Conservation (phyloP, 129 eudicot species). For the Flaveria sonorensis region DNA sequence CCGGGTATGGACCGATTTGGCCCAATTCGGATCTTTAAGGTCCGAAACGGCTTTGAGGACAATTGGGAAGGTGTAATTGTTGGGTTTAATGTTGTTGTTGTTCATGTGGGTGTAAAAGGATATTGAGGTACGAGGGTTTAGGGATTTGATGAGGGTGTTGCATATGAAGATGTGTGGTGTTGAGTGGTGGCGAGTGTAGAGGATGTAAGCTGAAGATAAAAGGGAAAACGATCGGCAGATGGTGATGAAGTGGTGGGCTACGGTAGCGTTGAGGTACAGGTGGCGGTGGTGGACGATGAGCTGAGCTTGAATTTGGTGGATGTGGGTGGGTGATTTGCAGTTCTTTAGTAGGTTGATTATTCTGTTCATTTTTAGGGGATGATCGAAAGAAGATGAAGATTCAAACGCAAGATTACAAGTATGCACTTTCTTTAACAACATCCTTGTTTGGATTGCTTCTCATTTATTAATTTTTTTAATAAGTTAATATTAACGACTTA, state of each 20-base stretch:
- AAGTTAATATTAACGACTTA: too few relatives aligned
- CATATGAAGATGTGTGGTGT: conserved; percentile 49
- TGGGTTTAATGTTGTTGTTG: conserved; percentile 25
- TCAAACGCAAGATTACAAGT: too few relatives aligned
- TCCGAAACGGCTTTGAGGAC: conserved; percentile 55
- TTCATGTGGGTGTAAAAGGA: conserved; percentile 17
- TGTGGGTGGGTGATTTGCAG: conserved; percentile 48
- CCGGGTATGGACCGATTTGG: conserved; percentile 46
- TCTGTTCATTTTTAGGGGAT: conserved; percentile 9
- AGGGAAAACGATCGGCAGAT: conserved; percentile 48
- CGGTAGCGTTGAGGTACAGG: conserved; percentile 47
- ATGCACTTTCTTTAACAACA: too few relatives aligned
- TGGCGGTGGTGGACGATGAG: conserved; percentile 46
- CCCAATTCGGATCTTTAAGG: conserved; percentile 35
- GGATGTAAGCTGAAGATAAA: conserved; percentile 43
- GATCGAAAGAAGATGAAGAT: background rate
- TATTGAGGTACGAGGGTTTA: conserved; percentile 39
- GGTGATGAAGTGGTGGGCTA: conserved; percentile 52
- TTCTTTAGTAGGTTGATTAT: conserved; percentile 30
- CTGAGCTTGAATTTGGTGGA: conserved; percentile 68
- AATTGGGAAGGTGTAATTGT: conserved; percentile 69
- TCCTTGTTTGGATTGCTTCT: too few relatives aligned
- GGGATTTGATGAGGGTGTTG: conserved; percentile 47
- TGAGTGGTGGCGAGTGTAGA: conserved; percentile 37
- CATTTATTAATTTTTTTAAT: too few relatives aligned